phyloP scores from a whole-genome alignment of 768 basidiomycete genomes.

The Antrodiella citrinella region DNA sequence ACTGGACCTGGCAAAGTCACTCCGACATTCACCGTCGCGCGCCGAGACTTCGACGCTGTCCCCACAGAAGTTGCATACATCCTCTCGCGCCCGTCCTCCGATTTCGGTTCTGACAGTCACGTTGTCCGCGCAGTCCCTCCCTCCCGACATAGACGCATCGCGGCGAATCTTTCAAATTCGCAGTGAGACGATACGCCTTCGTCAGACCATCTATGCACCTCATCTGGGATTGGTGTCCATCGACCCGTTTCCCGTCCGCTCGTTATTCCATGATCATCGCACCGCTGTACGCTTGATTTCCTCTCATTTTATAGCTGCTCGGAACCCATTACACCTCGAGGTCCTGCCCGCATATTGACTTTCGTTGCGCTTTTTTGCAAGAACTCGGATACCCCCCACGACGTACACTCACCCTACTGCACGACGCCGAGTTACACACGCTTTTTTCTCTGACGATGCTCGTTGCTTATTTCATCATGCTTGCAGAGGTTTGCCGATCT shows the following conservation, averaged over 20 bases:
- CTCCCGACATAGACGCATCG: slow-evolving; percentile 5
- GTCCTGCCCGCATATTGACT: too few species aligned
- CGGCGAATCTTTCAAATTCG: slow-evolving; percentile 8
- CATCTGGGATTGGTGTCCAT: slow-evolving; percentile 14
- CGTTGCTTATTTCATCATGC: too few species aligned
- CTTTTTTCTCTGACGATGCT: too few species aligned
- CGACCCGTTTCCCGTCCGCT: slow-evolving; percentile 24
- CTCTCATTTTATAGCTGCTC: too few species aligned
- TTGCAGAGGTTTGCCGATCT: too few species aligned
- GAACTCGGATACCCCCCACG: too few species aligned
- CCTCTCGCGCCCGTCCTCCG: slow-evolving; percentile 6
- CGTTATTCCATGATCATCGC: too few species aligned
- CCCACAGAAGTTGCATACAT: slow-evolving; percentile 13
- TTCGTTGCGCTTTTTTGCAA: too few species aligned
- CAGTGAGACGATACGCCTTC: neutral
- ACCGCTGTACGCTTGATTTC: too few species aligned
- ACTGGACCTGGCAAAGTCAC: slow-evolving; percentile 35
- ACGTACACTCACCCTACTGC: too few species aligned
- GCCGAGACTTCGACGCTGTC: slow-evolving; percentile 22
- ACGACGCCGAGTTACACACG: too few species aligned
- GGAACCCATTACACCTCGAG: too few species aligned
- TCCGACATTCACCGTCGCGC: slow-evolving; percentile 54
- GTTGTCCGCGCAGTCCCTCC: slow-evolving; percentile 7
- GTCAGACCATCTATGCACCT: neutral
- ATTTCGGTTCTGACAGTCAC: slow-evolving; percentile 7